These are phyloP conservation scores for Cucurbitaria berberidis DNA, from an alignment of 2,329 filamentous ascomycete species.

Conservation along the genomic window DNA sequence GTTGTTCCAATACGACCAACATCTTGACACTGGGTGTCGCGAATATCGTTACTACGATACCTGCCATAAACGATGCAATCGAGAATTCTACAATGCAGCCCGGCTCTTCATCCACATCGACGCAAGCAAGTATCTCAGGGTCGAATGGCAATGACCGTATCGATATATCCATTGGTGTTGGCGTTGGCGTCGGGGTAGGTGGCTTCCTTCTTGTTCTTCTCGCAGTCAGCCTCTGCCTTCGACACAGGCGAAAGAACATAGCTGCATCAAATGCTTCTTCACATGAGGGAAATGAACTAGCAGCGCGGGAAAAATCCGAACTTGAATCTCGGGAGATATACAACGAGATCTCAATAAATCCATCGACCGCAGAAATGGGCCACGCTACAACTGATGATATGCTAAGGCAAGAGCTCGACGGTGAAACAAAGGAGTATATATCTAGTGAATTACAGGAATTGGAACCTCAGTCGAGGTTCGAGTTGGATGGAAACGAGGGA, in stretches of 20 bases:
- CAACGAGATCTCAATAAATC: too few relatives aligned
- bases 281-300: too few relatives aligned
- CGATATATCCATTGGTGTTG: conserved; percentile 21
- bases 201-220: conserved; percentile 16
- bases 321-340: neutral
- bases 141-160: neutral
- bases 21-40: too few relatives aligned
- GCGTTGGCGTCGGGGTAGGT: conserved; percentile 25
- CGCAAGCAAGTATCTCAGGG: too few relatives aligned
- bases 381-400: neutral
- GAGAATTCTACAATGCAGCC: too few relatives aligned
- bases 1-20: too few relatives aligned
- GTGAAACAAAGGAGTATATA: neutral
- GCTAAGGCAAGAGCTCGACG: neutral
- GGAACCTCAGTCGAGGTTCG: neutral
- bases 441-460: neutral
- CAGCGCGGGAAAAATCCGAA: neutral
- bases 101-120: too few relatives aligned
- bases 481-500: neutral
- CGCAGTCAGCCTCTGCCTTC: conserved; percentile 9
- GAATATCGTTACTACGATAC: too few relatives aligned
- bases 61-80: too few relatives aligned
- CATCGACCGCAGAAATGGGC: neutral
- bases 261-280: too few relatives aligned
- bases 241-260: neutral